A percentile compares a stretch with the other conserved stretches of the same genome.
These are phyloP conservation scores for Plasmodium cynomolgi DNA, from an alignment of 169 alveolate species.

Conservation along the genomic window DNA sequence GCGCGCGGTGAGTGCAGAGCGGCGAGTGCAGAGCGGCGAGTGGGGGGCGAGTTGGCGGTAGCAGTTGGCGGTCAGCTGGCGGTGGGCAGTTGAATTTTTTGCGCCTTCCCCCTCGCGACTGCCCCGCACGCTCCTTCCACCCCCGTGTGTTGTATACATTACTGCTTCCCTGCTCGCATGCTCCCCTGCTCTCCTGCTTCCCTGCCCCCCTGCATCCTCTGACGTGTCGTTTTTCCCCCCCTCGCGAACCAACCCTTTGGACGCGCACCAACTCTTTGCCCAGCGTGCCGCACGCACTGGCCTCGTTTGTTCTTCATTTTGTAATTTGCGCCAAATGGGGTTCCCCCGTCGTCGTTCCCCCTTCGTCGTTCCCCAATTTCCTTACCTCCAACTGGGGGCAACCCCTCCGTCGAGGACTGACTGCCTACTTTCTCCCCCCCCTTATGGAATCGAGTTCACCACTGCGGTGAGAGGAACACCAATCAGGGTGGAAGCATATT, in stretches of 20 bases:
- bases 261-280: neutral
- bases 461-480: neutral
- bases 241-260: neutral
- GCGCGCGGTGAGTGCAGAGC: neutral
- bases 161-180: no score
- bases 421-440: no score
- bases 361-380: no score
- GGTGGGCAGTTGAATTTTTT: neutral
- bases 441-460: neutral
- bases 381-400: no score
- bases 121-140: neutral
- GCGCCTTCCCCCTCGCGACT: no score
- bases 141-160: no score
- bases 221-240: neutral
- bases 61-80: no score
- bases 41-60: no score
- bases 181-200: neutral
- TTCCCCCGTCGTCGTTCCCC: neutral
- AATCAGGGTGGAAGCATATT: neutral
- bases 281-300: neutral
- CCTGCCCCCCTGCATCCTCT: neutral
- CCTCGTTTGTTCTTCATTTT: neutral
- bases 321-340: neutral
- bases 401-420: no score
- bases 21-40: neutral